These are phyloP conservation scores for Cyclotella choctawhatcheeana DNA, from an alignment of 108 stramenopile genomes.

Conservation along the genomic window DNA sequence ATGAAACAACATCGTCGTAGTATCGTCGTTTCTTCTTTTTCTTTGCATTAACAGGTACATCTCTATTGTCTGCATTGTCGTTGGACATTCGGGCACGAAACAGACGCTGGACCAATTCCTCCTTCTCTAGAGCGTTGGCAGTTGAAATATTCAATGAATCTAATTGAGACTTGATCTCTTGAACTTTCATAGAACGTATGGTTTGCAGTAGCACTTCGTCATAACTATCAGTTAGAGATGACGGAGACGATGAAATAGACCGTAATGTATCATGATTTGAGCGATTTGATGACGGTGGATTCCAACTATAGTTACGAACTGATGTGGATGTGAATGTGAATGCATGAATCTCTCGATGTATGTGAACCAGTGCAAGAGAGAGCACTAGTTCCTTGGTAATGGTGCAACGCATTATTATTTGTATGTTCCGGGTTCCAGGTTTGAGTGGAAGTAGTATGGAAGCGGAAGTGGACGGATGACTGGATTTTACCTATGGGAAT, in stretches of 20 bases:
- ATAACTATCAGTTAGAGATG: neutral
- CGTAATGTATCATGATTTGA: neutral
- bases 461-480: no score
- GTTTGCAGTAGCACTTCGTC: constrained; percentile 28
- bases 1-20: constrained; percentile 13
- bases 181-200: constrained; percentile 57
- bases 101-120: constrained; percentile 74
- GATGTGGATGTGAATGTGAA: no score
- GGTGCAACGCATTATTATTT: no score
- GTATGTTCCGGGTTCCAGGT: no score
- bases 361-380: no score
- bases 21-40: constrained; percentile 22
- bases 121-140: constrained; percentile 75
- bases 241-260: neutral
- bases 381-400: no score
- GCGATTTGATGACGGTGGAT: neutral
- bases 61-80: neutral
- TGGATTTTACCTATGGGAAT: no score
- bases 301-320: no score
- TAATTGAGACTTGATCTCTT: constrained; percentile 73
- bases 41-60: constrained; percentile 17
- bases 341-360: no score
- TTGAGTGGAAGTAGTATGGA: no score
- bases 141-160: constrained; percentile 47
- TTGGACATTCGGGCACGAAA: constrained; percentile 30